Evolutionary conservation across 225 moss, liverwort and hornwort genomes (phyloP).

Genomic region (Straminergon stramineum): DNA sequence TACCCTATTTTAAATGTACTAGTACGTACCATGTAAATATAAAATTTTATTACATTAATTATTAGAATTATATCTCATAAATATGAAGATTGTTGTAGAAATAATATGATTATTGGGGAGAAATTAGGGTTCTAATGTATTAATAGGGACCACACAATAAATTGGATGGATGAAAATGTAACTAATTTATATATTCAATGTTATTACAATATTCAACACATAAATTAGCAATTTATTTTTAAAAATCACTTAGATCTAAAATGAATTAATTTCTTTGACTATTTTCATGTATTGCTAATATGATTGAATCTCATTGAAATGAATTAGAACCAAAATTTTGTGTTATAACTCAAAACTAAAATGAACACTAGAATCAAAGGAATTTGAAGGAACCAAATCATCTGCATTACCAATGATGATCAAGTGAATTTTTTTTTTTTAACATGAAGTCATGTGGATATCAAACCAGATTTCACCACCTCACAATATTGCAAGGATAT

Average conservation of each 20-base stretch:
- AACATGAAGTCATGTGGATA: fast-evolving
- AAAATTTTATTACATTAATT: not conserved
- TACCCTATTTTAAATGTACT: not conserved
- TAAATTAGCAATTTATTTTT: not conserved
- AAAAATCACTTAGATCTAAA: too few relatives aligned
- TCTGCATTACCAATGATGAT: fast-evolving
- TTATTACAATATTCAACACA: too few relatives aligned
- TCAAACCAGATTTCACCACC: fast-evolving
- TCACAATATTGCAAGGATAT: not conserved
- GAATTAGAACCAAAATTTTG: fast-evolving
- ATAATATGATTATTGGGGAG: not conserved
- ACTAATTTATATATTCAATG: not conserved
- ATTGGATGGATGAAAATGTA: not conserved
- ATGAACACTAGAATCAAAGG: not conserved
- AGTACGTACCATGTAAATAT: not conserved
- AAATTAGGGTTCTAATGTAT: not conserved
- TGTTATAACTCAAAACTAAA: not conserved
- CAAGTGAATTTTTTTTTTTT: not conserved
- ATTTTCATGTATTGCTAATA: not conserved
- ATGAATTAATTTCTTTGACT: not conserved
- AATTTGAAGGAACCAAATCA: not conserved
- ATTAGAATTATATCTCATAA: not conserved
- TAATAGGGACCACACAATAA: not conserved
- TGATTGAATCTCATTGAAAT: not conserved
- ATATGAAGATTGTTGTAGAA: not conserved